A percentile compares a stretch with the other conserved stretches of the same genome.
Conservation (phyloP, 768 basidiomycete genomes). For the Tylopilus vinaceipallidus region DNA sequence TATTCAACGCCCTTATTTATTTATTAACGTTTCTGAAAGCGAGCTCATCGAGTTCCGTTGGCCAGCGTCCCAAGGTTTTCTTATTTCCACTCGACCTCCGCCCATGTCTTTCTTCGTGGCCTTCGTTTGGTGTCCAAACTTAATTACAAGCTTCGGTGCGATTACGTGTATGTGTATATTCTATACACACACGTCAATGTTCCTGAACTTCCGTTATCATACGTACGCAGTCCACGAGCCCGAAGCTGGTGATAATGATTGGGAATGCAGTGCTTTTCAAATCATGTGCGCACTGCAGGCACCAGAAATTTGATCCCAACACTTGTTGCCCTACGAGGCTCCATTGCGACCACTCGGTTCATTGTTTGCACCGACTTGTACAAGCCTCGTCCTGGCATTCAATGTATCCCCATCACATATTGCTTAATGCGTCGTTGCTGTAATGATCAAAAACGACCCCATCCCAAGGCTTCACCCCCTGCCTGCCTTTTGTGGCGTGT, state of each 20-base stretch:
- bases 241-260: conserved; percentile 5
- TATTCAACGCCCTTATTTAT: conserved; percentile 56
- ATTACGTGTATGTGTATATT: conserved; percentile 38
- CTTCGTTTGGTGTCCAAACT: conserved; percentile 27
- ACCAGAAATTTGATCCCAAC: conserved; percentile 42
- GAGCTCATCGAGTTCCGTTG: conserved; percentile 47
- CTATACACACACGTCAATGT: conserved; percentile 27
- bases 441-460: background rate
- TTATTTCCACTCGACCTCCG: conserved; percentile 25
- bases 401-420: conserved; percentile 37
- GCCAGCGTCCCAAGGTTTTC: conserved; percentile 30
- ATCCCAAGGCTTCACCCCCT: conserved; percentile 17
- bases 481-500: conserved; percentile 44
- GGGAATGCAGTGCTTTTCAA: conserved; percentile 13
- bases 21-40: conserved; percentile 59
- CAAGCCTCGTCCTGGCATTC: conserved; percentile 53
- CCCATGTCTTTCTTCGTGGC: conserved; percentile 11
- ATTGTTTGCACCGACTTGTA: conserved; percentile 55
- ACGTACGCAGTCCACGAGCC: conserved; percentile 5
- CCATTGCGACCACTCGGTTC: conserved; percentile 64
- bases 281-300: conserved; percentile 28
- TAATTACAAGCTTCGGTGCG: conserved; percentile 31
- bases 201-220: conserved; percentile 4
- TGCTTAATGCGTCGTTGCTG: conserved; percentile 8
- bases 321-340: conserved; percentile 49